Evolutionary conservation across 345 rosid genomes (phyloP), one percentile per base, ranked within the genome.

Genomic region (Salix koriyanagi): DNA sequence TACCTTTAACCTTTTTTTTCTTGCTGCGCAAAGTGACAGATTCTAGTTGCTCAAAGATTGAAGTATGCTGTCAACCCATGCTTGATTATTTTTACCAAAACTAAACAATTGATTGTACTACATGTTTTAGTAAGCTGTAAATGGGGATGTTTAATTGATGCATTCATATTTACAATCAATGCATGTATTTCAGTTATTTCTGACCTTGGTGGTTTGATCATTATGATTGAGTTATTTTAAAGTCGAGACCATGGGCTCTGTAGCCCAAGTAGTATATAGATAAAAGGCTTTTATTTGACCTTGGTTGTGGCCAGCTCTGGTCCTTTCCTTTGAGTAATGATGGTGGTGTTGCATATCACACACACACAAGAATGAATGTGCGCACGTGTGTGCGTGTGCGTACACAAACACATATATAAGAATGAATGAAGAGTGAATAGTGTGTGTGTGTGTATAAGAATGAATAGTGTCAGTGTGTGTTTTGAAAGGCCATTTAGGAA

Each of bases 1-100:
- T 96, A 78, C 60, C 75, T 26, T 9, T 48, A 39, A 14, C 2
- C 26, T 69, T n/a, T n/a, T n/a, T 37, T 39, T 50, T 19, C 18
- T 65, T 15, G 6, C 21, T 28, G 26, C 4, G 65, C 19, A 21
- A 78, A 6, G 44, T 23, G 26, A 36, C 13, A 15, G 54, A 30
- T 64, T 71, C 62, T 62, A 70, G 6, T 64, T 70, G 28, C 64
- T 50, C 58, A 25, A 16, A 39, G 12, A 30, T 44, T 46, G 36
- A 44, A 56, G 44, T 16, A 44, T 71, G 66, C 37, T 23, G 9
- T 52, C 23, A 25, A 26, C 44, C 36, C 21, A 69, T 23, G 26
- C 26, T 56, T 16, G 1, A 56, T 5, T 14, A 32, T 44, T 50
- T 50, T 30, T 65, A 13, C 54, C 65, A 6, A n/a, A 67, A 54